Evolutionary conservation across 2,329 filamentous ascomycete genomes (phyloP), one percentile per base, ranked within the genome.

Genomic region (Penicillium sp.): DNA sequence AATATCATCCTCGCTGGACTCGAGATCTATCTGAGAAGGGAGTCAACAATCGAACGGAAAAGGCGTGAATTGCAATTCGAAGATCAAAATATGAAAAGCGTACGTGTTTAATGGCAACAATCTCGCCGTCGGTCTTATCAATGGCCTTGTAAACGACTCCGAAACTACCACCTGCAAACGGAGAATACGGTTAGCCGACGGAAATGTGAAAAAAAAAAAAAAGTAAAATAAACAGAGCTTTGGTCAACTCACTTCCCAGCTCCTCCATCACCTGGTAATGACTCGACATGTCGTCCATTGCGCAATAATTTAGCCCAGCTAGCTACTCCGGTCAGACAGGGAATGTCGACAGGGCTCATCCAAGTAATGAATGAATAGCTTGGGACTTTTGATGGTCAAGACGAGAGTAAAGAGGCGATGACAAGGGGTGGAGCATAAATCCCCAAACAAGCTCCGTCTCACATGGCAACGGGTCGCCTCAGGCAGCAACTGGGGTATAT

Each of bases 1-100:
- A 52, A 98, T 95, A 67, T 98, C 93, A 73, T 98, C 93, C 70
- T 95, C 91, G 75, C 89, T 97, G 51, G 91, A 95, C 73, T 98
- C 93, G 65, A 98, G 87, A 69, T 98, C 93, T 69, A 98, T 97
- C 89, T 97, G 9, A 19, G 48, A 35, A 28, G 41, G 45, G 33
- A 12, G 57, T 62, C 49, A 59, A 54, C 51, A 52, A 45, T 38
- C 21, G 39, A 21, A 19, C 8, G 8, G 8, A 13, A 19, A 19
- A 17, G 15, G 34, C 32, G 26, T 28, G 10, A 42, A 26, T 26
- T 35, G 15, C 17, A 39, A 37, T 15, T 28, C 22, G 15, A 32
- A 46, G n/a, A 24, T 26, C 33, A 15, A 15, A 15, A 40, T 7
- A 35, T 13, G 43, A 48, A 45, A 45, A 45, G 43, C 85, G 64